phyloP scores from a whole-genome alignment of 768 basidiomycete species.

The Suillus americanus region DNA sequence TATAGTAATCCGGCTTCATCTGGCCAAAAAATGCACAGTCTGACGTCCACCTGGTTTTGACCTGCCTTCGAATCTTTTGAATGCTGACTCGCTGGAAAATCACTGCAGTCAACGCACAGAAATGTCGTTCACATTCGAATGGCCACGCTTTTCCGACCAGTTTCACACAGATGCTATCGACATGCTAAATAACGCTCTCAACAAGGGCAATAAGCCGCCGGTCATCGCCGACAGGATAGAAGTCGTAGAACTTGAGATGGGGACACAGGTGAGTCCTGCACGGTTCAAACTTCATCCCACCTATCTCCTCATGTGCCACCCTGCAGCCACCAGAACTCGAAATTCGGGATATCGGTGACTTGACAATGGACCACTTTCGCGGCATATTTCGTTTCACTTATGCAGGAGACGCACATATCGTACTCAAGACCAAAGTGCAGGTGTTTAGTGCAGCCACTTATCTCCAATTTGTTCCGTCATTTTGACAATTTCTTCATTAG shows the following conservation, averaged over 20 bases:
- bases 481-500: slow-evolving; percentile 37
- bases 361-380: slow-evolving; percentile 92
- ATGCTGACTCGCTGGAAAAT: background rate
- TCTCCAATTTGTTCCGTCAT: background rate
- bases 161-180: slow-evolving; percentile 95
- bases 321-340: slow-evolving; percentile 94
- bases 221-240: slow-evolving; percentile 98
- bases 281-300: background rate
- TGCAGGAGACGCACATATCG: slow-evolving; percentile 86
- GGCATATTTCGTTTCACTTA: slow-evolving; percentile 97
- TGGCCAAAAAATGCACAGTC: slow-evolving; percentile 6
- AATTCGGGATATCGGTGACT: slow-evolving; percentile 95
- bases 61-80: background rate
- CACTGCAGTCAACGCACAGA: slow-evolving; percentile 3
- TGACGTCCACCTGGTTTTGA: background rate
- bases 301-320: slow-evolving; percentile 10
- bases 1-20: too few relatives aligned
- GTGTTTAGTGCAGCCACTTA: slow-evolving; percentile 38
- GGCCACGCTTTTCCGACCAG: slow-evolving; percentile 95
- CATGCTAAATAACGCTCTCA: slow-evolving; percentile 95
- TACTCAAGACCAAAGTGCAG: slow-evolving; percentile 91
- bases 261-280: slow-evolving; percentile 73
- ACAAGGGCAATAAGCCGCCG: slow-evolving; percentile 96
- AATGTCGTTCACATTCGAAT: slow-evolving; percentile 93
- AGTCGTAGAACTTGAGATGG: slow-evolving; percentile 99